These are phyloP conservation scores for Chlorella sp. DNA, from an alignment of 139 green algal species.

Conservation along the genomic window DNA sequence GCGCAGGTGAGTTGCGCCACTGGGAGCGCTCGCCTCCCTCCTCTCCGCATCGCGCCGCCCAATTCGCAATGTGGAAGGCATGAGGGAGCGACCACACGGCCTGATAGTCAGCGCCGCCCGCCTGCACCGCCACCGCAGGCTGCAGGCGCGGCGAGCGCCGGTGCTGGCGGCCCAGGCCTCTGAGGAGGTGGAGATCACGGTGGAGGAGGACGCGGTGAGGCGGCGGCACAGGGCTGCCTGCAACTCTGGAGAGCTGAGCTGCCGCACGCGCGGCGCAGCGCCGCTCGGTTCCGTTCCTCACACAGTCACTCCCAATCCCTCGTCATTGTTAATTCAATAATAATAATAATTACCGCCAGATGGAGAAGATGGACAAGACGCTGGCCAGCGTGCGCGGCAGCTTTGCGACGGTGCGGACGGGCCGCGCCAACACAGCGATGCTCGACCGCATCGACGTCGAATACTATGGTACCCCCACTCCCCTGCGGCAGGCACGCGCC, in stretches of 20 bases:
- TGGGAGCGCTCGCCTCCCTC: too few species aligned
- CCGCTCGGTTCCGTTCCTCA: too few species aligned
- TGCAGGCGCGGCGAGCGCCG: conserved; percentile 10
- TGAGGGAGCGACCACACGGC: neutral
- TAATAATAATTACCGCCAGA: conserved; percentile 40
- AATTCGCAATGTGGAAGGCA: too few species aligned
- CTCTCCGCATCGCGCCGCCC: too few species aligned
- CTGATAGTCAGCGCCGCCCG: too few species aligned
- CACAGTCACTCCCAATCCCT: too few species aligned
- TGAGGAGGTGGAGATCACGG: conserved; percentile 17
- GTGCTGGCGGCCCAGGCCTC: conserved; percentile 7
- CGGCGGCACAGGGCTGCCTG: too few species aligned
- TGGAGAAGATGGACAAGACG: conserved; percentile 85
- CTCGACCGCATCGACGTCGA: conserved; percentile 92
- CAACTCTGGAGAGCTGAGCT: too few species aligned
- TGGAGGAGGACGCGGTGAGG: conserved; percentile 28
- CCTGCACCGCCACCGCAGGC: neutral
- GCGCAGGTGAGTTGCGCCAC: too few species aligned
- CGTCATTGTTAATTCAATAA: too few species aligned
- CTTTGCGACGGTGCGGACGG: conserved; percentile 92
- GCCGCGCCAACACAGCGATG: conserved; percentile 86
- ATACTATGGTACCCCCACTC: conserved; percentile 86
- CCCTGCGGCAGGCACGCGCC: conserved; percentile 86
- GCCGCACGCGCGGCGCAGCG: too few species aligned
- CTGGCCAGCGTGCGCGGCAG: conserved; percentile 58